Evolutionary conservation across 2,329 filamentous ascomycete species (phyloP).

Genomic region (Thielaviopsis populi): DNA sequence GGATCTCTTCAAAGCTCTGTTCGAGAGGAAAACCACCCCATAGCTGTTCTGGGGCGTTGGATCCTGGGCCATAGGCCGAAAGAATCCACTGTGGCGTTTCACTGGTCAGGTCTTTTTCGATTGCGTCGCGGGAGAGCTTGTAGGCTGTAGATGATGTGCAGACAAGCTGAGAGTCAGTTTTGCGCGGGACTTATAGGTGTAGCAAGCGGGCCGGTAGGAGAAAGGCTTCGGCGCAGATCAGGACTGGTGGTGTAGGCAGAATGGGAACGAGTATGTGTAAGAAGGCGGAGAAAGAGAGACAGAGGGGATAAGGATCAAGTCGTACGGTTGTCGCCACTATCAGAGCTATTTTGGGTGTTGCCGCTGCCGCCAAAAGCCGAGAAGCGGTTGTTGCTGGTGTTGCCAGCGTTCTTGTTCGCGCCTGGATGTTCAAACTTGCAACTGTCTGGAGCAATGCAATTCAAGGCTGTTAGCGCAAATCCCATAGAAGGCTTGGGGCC

Average conservation of each 20-base stretch:
- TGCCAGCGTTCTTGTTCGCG: conserved; percentile 23
- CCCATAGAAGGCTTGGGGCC: background rate
- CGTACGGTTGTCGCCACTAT: conserved; percentile 1
- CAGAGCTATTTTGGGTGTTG: conserved; percentile 4
- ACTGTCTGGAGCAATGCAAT: conserved; percentile 26
- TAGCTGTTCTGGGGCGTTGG: conserved; percentile 62
- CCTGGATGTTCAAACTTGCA: conserved; percentile 42
- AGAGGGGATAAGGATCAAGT: conserved; percentile 5
- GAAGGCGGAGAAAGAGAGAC: background rate
- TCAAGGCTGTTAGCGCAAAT: background rate
- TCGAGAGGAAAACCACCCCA: conserved; percentile 69
- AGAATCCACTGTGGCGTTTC: conserved; percentile 74
- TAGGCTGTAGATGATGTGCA: conserved; percentile 26
- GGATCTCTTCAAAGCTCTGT: conserved; percentile 77
- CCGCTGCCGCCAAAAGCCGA: conserved; percentile 17
- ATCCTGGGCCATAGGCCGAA: conserved; percentile 69
- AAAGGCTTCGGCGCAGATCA: no score
- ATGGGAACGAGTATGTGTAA: background rate
- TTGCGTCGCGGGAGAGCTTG: conserved; percentile 40
- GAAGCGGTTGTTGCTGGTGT: conserved; percentile 15
- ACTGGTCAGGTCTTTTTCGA: conserved; percentile 50
- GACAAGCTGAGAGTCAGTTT: background rate
- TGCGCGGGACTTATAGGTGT: background rate
- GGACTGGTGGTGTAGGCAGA: no score
- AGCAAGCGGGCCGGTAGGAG: background rate